Conservation (phyloP, 2,329 filamentous ascomycete genomes). For the Verticillium alfalfae region DNA sequence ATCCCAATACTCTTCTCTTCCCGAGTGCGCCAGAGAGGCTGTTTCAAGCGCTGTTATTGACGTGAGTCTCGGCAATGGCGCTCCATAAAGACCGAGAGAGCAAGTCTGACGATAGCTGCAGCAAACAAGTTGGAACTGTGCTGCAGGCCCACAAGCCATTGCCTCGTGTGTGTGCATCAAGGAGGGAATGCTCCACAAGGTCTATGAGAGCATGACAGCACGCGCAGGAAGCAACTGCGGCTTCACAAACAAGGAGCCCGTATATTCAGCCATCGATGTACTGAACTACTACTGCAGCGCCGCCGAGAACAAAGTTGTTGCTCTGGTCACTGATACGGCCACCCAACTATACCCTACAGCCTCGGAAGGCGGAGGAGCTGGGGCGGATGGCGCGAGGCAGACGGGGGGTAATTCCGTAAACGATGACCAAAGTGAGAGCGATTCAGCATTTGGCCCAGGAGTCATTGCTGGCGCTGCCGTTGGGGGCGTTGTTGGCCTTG, state of each 20-base stretch:
- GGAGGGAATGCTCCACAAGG: conserved; percentile 33
- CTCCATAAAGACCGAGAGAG: too few species aligned
- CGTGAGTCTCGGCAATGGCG: too few species aligned
- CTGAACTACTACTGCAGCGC: conserved; percentile 46
- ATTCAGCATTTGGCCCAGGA: too few species aligned
- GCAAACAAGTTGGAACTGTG: conserved; percentile 34
- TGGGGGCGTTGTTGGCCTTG: too few species aligned
- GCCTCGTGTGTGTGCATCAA: conserved; percentile 50
- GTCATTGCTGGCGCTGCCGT: too few species aligned
- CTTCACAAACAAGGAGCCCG: conserved; percentile 33
- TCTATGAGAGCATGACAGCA: conserved; percentile 38
- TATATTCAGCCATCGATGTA: conserved; percentile 38
- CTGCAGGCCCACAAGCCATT: conserved; percentile 38
- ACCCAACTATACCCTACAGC: too few species aligned
- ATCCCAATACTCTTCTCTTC: conserved; percentile 36
- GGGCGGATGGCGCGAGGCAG: too few species aligned
- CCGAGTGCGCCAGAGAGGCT: conserved; percentile 36
- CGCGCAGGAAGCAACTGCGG: conserved; percentile 36
- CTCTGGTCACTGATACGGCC: conserved; percentile 33
- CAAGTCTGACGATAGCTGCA: neutral
- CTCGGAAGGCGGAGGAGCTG: too few species aligned
- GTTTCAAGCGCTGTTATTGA: conserved; percentile 34
- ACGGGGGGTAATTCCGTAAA: too few species aligned
- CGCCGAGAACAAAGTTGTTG: conserved; percentile 32
- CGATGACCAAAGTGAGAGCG: too few species aligned